Conservation (phyloP, 768 basidiomycete species). For the Xanthoconium purpureum region DNA sequence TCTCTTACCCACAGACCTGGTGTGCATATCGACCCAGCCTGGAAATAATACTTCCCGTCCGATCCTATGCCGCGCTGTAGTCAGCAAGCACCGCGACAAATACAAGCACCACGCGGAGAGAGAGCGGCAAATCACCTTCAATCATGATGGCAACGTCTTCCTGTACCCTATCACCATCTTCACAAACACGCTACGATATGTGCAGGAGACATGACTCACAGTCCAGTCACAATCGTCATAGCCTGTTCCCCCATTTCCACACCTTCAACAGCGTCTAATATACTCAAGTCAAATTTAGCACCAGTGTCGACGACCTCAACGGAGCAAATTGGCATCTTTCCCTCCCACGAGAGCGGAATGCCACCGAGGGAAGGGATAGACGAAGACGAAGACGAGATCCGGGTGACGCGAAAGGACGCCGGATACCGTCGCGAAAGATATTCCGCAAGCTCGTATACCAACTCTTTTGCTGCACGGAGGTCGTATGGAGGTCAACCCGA, state of each 20-base stretch:
- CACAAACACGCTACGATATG: conserved; percentile 2
- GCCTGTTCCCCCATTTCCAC: conserved; percentile 44
- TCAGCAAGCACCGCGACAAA: conserved; percentile 19
- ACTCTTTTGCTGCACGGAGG: conserved; percentile 52
- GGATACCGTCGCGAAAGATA: conserved; percentile 66
- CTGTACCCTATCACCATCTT: conserved; percentile 40
- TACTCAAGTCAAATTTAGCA: conserved; percentile 49
- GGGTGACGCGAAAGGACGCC: conserved; percentile 47
- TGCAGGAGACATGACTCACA: conserved; percentile 43
- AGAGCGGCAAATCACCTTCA: conserved; percentile 41
- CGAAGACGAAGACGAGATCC: conserved; percentile 23
- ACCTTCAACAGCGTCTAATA: conserved; percentile 15
- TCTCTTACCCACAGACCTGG: conserved; percentile 42
- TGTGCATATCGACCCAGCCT: conserved; percentile 66
- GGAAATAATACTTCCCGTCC: conserved; percentile 72
- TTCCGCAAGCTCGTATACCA: conserved; percentile 66
- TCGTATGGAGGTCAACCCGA: not conserved
- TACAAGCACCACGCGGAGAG: conserved; percentile 4
- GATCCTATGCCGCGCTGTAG: conserved; percentile 39
- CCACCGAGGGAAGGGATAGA: conserved; percentile 19
- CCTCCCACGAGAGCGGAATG: conserved; percentile 37
- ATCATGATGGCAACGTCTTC: conserved; percentile 61
- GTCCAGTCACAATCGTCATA: conserved; percentile 56
- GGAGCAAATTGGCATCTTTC: conserved; percentile 46
- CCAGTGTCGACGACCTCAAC: conserved; percentile 51